These are phyloP conservation scores for Alternaria sp. DNA, from an alignment of 2,329 filamentous ascomycete species.

Conservation along the genomic window DNA sequence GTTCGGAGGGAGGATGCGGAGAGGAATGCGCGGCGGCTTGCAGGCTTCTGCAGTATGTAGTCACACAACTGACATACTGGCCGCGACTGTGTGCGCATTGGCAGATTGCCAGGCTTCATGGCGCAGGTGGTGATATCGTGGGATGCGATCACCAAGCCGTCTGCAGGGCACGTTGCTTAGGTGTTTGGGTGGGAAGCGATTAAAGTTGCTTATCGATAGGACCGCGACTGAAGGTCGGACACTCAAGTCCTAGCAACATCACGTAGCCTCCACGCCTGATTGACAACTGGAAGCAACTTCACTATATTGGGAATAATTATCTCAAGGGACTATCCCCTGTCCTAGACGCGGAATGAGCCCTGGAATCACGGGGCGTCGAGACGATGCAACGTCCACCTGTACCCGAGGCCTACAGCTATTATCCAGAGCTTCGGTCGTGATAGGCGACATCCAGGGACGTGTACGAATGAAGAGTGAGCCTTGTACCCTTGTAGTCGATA, in stretches of 20 bases:
- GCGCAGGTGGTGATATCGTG: constrained; percentile 1
- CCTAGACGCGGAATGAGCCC: neutral
- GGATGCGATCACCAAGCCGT: neutral
- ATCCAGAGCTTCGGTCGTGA: neutral
- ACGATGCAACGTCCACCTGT: neutral
- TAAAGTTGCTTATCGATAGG: neutral
- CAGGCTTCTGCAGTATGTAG: constrained; percentile 38
- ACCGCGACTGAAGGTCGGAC: neutral
- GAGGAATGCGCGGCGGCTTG: constrained; percentile 37
- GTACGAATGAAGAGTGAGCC: neutral
- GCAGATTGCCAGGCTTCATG: constrained; percentile 39
- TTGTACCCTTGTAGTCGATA: neutral
- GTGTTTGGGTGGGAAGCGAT: constrained; percentile 42
- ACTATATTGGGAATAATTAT: neutral
- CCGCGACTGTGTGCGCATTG: constrained; percentile 37
- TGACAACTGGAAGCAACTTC: neutral
- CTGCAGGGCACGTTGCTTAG: neutral
- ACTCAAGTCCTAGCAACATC: neutral
- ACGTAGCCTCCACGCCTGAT: neutral
- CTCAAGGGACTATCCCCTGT: neutral
- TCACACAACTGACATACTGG: constrained; percentile 45
- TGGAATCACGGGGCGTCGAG: neutral
- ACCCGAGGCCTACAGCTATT: neutral
- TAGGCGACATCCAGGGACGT: neutral
- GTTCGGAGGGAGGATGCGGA: constrained; percentile 30